These are phyloP conservation scores for Claviceps monticola DNA, from an alignment of 2,329 filamentous ascomycete genomes.

Conservation along the genomic window DNA sequence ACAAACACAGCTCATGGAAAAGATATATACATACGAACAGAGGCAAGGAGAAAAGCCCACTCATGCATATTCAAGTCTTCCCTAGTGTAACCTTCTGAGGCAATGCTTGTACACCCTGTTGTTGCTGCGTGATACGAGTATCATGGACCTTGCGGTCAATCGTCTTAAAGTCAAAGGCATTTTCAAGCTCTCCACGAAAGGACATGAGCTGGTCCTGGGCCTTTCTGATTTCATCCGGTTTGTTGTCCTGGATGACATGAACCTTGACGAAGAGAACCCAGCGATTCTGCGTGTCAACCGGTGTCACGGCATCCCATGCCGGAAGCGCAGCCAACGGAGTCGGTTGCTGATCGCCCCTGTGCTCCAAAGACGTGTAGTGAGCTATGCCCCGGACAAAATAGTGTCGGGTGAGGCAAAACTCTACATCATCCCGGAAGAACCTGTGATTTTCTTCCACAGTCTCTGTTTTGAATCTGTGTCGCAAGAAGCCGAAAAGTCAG, in stretches of 20 bases:
- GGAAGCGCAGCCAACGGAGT: conserved; percentile 23
- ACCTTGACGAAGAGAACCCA: conserved; percentile 44
- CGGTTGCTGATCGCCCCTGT: conserved; percentile 6
- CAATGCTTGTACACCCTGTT: conserved; percentile 23
- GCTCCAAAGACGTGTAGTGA: conserved; percentile 20
- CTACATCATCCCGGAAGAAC: conserved; percentile 39
- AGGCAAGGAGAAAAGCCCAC: too few relatives aligned
- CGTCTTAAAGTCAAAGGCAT: conserved; percentile 36
- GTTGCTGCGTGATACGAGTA: conserved; percentile 29
- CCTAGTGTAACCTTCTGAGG: conserved; percentile 24
- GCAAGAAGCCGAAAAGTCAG: conserved; percentile 5
- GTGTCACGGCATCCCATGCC: conserved; percentile 30
- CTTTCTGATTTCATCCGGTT: conserved; percentile 42
- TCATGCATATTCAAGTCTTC: conserved; percentile 12
- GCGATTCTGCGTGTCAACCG: conserved; percentile 32
- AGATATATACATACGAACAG: too few relatives aligned
- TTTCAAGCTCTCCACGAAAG: conserved; percentile 32
- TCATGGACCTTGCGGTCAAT: conserved; percentile 41
- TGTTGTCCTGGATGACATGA: conserved; percentile 40
- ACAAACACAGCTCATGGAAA: not conserved
- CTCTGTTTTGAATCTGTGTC: conserved; percentile 36
- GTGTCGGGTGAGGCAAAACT: conserved; percentile 37
- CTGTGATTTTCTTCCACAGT: conserved; percentile 38
- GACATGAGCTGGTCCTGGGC: conserved; percentile 36
- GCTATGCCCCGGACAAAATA: conserved; percentile 25